Conservation (phyloP, 805 yeast species). For the Jamesozyma rosinii region DNA sequence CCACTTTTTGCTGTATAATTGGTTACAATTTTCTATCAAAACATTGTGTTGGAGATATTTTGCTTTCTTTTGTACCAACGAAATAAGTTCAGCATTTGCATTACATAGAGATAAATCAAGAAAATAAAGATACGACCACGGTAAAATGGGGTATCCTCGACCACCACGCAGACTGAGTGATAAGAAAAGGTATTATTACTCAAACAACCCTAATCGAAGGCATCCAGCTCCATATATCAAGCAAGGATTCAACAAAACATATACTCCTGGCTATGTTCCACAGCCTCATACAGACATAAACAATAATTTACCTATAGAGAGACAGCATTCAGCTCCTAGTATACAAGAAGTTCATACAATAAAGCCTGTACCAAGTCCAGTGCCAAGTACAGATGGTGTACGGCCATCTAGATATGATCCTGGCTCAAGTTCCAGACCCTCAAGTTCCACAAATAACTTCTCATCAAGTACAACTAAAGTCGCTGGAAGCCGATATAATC, state of each 20-base stretch:
- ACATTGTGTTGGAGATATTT: background rate
- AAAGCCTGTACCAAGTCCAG: background rate
- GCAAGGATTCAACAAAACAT: constrained; percentile 9
- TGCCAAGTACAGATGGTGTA: background rate
- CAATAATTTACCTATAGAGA: background rate
- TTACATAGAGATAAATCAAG: background rate
- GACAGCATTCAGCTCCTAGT: background rate
- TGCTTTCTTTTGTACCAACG: background rate
- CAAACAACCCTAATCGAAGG: constrained; percentile 21
- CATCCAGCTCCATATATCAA: constrained; percentile 13
- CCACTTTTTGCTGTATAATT: background rate
- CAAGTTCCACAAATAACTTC: constrained; percentile 1
- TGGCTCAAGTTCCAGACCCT: constrained; percentile 11
- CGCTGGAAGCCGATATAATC: constrained; percentile 23
- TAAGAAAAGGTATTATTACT: constrained; percentile 27
- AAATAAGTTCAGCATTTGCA: background rate
- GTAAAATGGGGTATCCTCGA: constrained; percentile 13
- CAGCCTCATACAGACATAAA: background rate
- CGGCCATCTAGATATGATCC: constrained; percentile 27
- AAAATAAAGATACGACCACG: background rate
- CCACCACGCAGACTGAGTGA: constrained; percentile 14
- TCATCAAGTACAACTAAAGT: constrained; percentile 5
- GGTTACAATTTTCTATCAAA: background rate
- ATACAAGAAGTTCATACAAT: background rate
- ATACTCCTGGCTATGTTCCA: background rate